phyloP scores from a whole-genome alignment of 176 grass and related monocot genomes.

The Thinopyrum elongatum region DNA sequence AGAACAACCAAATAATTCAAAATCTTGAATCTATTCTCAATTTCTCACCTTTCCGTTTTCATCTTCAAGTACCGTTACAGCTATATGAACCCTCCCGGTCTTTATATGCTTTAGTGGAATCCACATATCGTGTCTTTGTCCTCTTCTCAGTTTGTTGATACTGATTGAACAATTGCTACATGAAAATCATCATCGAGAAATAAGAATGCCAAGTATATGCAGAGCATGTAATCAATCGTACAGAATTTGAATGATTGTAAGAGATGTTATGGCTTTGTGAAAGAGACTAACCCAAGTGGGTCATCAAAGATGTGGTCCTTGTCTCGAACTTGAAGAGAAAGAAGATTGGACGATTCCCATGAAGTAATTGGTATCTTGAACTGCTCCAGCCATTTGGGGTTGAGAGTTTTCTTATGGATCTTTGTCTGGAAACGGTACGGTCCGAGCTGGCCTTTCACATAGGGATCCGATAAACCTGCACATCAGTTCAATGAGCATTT shows the following conservation, averaged over 20 bases:
- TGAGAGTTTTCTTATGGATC: conserved; percentile 92
- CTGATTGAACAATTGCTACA: conserved; percentile 74
- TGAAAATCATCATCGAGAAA: not conserved
- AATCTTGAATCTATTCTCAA: conserved; percentile 2
- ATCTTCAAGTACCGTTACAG: conserved; percentile 82
- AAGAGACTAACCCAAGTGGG: conserved; percentile 70
- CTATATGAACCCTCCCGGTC: conserved; percentile 75
- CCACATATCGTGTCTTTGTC: conserved; percentile 89
- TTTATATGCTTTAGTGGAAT: conserved; percentile 89
- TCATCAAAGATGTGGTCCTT: conserved; percentile 97
- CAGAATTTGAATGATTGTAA: conserved; percentile 6
- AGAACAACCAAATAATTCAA: not conserved
- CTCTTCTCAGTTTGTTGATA: conserved; percentile 74
- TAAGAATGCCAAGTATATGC: not conserved
- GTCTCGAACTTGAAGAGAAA: conserved; percentile 85
- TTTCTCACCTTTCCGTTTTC: conserved; percentile 66
- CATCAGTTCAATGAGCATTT: conserved; percentile 14
- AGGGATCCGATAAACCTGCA: conserved; percentile 85
- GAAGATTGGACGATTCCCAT: conserved; percentile 76
- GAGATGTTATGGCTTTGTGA: not conserved
- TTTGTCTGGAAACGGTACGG: conserved; percentile 83
- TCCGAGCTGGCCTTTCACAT: conserved; percentile 81
- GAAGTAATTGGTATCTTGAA: conserved; percentile 90
- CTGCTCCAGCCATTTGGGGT: conserved; percentile 91
- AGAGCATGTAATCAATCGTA: not conserved